phyloP scores from a whole-genome alignment of 306 rosid species.

The Arachis hypogaea region DNA sequence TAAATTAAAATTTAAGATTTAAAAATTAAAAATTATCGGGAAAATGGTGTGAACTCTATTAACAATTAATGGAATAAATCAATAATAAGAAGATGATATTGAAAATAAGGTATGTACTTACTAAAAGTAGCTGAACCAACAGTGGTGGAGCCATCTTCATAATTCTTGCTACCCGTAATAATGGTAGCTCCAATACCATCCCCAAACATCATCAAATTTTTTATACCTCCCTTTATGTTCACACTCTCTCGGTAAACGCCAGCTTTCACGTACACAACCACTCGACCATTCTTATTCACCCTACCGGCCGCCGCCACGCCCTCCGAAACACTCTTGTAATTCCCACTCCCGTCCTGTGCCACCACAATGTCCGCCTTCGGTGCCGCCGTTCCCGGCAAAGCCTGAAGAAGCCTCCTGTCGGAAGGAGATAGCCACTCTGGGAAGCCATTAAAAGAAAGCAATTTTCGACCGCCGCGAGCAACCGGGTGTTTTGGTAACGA shows the following conservation, averaged over 20 bases:
- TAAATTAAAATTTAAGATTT: too few species aligned
- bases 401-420: slow-evolving; percentile 61
- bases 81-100: too few species aligned
- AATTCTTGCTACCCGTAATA: slow-evolving; percentile 41
- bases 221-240: slow-evolving; percentile 47
- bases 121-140: slow-evolving; percentile 83
- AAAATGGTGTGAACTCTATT: too few species aligned
- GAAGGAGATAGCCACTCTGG: slow-evolving; percentile 61
- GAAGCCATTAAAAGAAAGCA: not conserved
- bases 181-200: slow-evolving; percentile 76
- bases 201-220: slow-evolving; percentile 67
- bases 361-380: slow-evolving; percentile 58
- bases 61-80: too few species aligned
- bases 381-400: not conserved
- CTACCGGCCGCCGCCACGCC: slow-evolving; percentile 58
- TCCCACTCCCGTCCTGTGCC: slow-evolving; percentile 73
- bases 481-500: too few species aligned
- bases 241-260: slow-evolving; percentile 73
- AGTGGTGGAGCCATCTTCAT: slow-evolving; percentile 58
- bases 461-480: too few species aligned
- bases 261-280: slow-evolving; percentile 58
- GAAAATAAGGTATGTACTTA: slow-evolving; percentile 33
- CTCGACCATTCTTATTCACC: slow-evolving; percentile 46
- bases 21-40: too few species aligned
- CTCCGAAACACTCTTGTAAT: slow-evolving; percentile 56